Evolutionary conservation across 768 basidiomycete genomes (phyloP).

Genomic region (Pleurotus djamor): DNA sequence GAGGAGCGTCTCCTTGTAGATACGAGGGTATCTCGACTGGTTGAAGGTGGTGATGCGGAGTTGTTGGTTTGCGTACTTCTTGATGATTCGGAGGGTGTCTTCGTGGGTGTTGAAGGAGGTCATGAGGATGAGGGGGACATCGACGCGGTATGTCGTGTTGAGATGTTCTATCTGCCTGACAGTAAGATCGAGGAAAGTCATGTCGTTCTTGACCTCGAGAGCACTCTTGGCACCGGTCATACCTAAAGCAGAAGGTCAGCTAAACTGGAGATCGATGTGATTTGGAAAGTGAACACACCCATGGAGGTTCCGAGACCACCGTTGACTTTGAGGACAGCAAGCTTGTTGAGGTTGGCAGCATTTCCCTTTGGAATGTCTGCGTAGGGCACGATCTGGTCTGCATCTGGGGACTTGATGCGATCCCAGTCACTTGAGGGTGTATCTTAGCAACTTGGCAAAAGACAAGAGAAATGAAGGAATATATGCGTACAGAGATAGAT

Average conservation of each 20-base stretch:
- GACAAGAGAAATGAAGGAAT: conserved; percentile 7
- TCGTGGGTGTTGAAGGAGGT: conserved; percentile 99
- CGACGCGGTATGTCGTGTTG: conserved; percentile 78
- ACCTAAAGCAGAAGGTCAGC: conserved; percentile 39
- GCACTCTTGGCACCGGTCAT: conserved; percentile 90
- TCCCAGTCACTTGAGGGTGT: conserved; percentile 71
- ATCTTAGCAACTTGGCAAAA: conserved; percentile 26
- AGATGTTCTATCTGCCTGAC: conserved; percentile 96
- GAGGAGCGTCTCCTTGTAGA: conserved; percentile 85
- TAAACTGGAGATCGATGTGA: background rate
- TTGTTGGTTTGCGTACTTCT: conserved; percentile 95
- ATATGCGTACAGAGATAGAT: conserved; percentile 72
- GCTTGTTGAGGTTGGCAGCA: conserved; percentile 77
- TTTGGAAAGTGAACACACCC: conserved; percentile 44
- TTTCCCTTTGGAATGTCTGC: conserved; percentile 61
- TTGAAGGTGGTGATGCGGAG: conserved; percentile 91
- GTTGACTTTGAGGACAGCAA: conserved; percentile 95
- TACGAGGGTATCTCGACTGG: conserved; percentile 93
- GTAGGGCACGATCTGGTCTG: conserved; percentile 86
- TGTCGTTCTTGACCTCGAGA: conserved; percentile 94
- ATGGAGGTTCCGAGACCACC: conserved; percentile 91
- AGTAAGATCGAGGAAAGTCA: conserved; percentile 95
- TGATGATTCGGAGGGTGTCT: conserved; percentile 93
- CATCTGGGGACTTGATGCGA: conserved; percentile 82
- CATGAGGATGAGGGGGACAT: conserved; percentile 98